phyloP scores from a whole-genome alignment of 1,139 yeast species.

The Geotrichum carabidarum region DNA sequence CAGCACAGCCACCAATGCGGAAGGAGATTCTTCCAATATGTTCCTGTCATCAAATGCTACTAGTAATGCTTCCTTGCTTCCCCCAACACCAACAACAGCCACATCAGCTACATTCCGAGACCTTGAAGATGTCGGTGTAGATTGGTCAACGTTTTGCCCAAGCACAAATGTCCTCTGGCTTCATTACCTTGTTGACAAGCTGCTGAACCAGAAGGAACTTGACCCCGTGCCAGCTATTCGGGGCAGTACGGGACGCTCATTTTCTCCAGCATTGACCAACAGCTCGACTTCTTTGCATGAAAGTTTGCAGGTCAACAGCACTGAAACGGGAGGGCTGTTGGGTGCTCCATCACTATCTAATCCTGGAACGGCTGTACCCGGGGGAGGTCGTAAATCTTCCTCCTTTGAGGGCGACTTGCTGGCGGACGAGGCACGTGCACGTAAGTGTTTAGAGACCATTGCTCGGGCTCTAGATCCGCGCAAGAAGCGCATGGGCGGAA shows the following conservation, averaged over 20 bases:
- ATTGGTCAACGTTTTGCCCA: conserved; percentile 44
- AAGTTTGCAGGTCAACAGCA: not conserved
- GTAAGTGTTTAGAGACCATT: conserved; percentile 30
- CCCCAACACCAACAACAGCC: conserved; percentile 15
- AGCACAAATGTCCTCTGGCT: conserved; percentile 49
- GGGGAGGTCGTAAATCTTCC: not conserved
- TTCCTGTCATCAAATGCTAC: not conserved
- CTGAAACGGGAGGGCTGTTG: not conserved
- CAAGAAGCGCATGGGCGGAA: conserved; percentile 23
- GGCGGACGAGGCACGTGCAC: conserved; percentile 30
- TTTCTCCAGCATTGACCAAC: conserved; percentile 6
- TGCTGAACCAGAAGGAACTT: conserved; percentile 40
- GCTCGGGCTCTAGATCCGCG: conserved; percentile 38
- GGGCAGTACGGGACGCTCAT: conserved; percentile 25
- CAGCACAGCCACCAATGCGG: not conserved
- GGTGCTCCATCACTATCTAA: not conserved
- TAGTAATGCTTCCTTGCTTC: not conserved
- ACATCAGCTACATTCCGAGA: conserved; percentile 9
- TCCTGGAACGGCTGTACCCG: not conserved
- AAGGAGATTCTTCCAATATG: not conserved
- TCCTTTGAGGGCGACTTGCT: conserved; percentile 11
- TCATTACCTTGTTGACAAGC: conserved; percentile 44
- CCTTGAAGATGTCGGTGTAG: conserved; percentile 24
- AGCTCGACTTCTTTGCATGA: not conserved
- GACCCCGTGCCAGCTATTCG: conserved; percentile 18